Evolutionary conservation across 306 rosid genomes (phyloP).

Genomic region (Chamaecrista fasciculata): DNA sequence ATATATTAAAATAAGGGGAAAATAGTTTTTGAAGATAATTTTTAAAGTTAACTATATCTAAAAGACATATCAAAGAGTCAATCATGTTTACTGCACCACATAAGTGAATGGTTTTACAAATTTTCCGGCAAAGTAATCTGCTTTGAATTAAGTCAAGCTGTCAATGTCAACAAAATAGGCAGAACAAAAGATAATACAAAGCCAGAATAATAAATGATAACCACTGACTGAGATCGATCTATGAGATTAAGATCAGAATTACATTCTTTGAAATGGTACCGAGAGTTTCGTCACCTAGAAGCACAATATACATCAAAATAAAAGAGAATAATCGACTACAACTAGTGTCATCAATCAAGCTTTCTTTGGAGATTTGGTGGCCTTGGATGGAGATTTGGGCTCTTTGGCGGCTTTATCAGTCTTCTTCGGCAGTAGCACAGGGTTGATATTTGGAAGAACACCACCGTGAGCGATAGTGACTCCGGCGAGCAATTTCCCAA

Average conservation of each 20-base stretch:
- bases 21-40: too few species aligned
- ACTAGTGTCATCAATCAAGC: constrained; percentile 29
- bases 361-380: constrained; percentile 69
- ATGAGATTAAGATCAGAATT: constrained; percentile 8
- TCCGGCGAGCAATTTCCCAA: constrained; percentile 78
- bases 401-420: constrained; percentile 43
- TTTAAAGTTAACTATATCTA: too few species aligned
- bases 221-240: background rate
- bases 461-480: constrained; percentile 89
- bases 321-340: background rate
- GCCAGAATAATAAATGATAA: too few species aligned
- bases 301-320: constrained; percentile 38
- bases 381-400: constrained; percentile 67
- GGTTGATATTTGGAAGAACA: constrained; percentile 84
- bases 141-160: too few species aligned
- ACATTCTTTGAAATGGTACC: background rate
- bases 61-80: too few species aligned
- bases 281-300: background rate
- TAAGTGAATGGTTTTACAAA: too few species aligned
- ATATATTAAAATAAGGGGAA: too few species aligned
- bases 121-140: too few species aligned
- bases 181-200: too few species aligned
- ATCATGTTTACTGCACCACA: too few species aligned
- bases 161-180: too few species aligned
- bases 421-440: constrained; percentile 73